Percentiles rank a stretch among this genome's conserved stretches.
Evolutionary conservation across 768 basidiomycete genomes (phyloP).

Genomic region (Pleurotus tuber-regium): DNA sequence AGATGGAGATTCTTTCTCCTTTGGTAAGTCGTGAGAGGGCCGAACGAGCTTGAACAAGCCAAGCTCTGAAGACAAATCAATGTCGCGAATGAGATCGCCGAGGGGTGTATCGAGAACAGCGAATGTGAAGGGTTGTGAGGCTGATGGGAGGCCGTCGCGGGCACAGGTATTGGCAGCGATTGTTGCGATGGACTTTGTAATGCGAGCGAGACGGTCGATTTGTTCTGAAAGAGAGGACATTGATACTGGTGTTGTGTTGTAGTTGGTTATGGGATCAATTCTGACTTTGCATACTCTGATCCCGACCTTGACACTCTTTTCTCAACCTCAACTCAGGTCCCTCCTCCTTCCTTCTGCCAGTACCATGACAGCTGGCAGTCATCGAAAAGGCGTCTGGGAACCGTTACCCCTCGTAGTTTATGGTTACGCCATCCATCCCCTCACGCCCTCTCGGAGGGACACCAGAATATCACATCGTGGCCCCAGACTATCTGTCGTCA

Average conservation of each 20-base stretch:
- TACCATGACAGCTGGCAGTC: slow-evolving; percentile 8
- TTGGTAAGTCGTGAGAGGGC: slow-evolving; percentile 21
- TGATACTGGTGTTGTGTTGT: too few relatives aligned
- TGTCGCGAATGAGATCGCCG: slow-evolving; percentile 77
- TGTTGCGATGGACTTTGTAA: slow-evolving; percentile 49
- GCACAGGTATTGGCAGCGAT: slow-evolving; percentile 35
- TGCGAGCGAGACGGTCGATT: slow-evolving; percentile 60
- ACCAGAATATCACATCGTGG: slow-evolving; percentile 58
- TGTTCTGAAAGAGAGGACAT: slow-evolving; percentile 62
- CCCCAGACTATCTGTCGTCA: slow-evolving; percentile 55
- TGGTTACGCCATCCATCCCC: slow-evolving; percentile 86
- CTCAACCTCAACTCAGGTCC: not conserved
- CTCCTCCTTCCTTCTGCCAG: not conserved
- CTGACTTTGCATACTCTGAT: not conserved
- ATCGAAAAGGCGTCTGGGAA: slow-evolving; percentile 41
- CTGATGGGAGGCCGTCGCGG: slow-evolving; percentile 13
- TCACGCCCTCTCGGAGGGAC: slow-evolving; percentile 72
- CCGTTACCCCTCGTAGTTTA: slow-evolving; percentile 72
- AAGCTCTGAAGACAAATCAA: slow-evolving; percentile 67
- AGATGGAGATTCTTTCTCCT: slow-evolving; percentile 24
- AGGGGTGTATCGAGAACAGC: slow-evolving; percentile 64
- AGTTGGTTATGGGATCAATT: slow-evolving; percentile 1
- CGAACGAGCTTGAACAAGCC: slow-evolving; percentile 68
- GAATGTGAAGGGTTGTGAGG: slow-evolving; percentile 52
- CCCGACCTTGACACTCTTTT: not conserved